Conservation (phyloP, 192 early-diverging fungal genomes). For the Gorgonomyces haynaldii region DNA sequence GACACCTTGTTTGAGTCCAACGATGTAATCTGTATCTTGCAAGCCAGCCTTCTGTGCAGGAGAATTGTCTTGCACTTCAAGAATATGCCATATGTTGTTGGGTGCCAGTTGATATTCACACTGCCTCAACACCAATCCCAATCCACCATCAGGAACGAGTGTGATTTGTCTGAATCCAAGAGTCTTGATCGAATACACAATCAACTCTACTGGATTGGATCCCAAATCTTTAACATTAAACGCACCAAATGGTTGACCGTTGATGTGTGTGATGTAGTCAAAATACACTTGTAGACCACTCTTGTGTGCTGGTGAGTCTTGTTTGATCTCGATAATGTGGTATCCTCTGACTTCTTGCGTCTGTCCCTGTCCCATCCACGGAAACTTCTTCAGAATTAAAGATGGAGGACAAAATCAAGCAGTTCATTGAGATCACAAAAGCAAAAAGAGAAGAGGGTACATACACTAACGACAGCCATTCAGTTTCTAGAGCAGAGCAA, state of each 20-base stretch:
- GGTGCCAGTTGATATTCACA: constrained; percentile 2
- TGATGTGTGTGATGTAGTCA: constrained; percentile 56
- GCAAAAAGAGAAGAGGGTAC: background rate
- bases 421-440: background rate
- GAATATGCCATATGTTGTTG: constrained; percentile 46
- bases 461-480: constrained; percentile 4
- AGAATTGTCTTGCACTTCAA: constrained; percentile 51
- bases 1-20: constrained; percentile 50
- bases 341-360: constrained; percentile 26
- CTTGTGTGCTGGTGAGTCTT: constrained; percentile 51
- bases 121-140: background rate
- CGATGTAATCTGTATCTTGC: constrained; percentile 58
- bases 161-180: constrained; percentile 33
- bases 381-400: background rate
- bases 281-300: constrained; percentile 64
- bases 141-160: background rate
- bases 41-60: constrained; percentile 61
- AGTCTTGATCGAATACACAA: constrained; percentile 49
- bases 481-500: constrained; percentile 13
- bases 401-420: background rate
- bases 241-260: constrained; percentile 24
- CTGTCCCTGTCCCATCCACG: background rate
- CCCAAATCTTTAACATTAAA: constrained; percentile 15
- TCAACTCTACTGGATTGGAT: constrained; percentile 35
- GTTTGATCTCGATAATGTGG: constrained; percentile 60